Conservation (phyloP, 176 grass and related monocot species). For the Eremochloa ophiuroides region DNA sequence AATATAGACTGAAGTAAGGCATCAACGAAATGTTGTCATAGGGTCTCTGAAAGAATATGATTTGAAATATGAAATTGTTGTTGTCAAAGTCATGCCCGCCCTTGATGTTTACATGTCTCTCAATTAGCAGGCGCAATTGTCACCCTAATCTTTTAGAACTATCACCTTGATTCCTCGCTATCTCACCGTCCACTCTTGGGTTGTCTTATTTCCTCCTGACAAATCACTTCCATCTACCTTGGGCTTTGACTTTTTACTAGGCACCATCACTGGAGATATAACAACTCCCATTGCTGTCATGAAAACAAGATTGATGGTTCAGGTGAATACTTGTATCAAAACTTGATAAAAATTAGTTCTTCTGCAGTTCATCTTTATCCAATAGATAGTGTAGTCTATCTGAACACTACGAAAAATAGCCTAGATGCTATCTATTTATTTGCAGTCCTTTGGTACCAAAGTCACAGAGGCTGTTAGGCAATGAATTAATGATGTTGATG, state of each 20-base stretch:
- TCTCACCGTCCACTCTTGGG: background rate
- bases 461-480: background rate
- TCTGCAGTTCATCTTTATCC: too few relatives aligned
- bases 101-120: background rate
- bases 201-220: background rate
- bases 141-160: background rate
- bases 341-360: too few relatives aligned
- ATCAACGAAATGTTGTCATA: background rate
- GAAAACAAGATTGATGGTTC: constrained; percentile 97
- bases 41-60: background rate
- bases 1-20: background rate
- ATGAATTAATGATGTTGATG: background rate
- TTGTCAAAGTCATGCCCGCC: background rate
- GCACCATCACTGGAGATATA: constrained; percentile 88
- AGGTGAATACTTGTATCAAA: constrained; percentile 46
- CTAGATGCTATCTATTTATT: background rate
- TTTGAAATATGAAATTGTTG: background rate
- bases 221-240: background rate
- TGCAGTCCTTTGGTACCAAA: background rate
- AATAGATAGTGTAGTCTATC: too few relatives aligned
- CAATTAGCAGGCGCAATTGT: background rate
- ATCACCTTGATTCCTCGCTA: background rate
- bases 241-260: constrained; percentile 19
- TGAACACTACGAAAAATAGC: background rate
- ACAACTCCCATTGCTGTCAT: constrained; percentile 90